Percentiles rank a stretch among this genome's conserved stretches.
phyloP scores from a whole-genome alignment of 139 green algal genomes.

The Auxenochlorella protothecoides region DNA sequence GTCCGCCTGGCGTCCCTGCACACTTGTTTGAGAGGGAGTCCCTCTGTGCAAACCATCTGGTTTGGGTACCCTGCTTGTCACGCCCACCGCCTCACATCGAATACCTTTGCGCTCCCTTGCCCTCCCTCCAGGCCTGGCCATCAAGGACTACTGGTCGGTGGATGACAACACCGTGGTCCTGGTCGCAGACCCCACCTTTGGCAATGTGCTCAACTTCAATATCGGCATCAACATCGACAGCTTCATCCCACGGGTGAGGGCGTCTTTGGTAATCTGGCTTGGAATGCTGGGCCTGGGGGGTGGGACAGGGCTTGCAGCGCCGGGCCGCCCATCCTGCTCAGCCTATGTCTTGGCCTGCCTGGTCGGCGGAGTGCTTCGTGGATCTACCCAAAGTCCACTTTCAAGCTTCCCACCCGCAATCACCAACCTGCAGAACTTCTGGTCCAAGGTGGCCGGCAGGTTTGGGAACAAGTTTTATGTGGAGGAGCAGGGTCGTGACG shows the following conservation, averaged over 20 bases:
- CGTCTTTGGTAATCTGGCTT: not conserved
- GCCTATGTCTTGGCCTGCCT: no score
- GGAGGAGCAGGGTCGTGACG: conserved; percentile 77
- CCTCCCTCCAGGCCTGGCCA: conserved; percentile 55
- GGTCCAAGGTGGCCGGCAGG: conserved; percentile 77
- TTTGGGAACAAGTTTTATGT: conserved; percentile 96
- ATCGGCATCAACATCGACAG: conserved; percentile 85
- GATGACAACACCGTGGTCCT: conserved; percentile 69
- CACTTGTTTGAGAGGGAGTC: no score
- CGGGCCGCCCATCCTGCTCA: not conserved
- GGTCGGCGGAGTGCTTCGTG: no score
- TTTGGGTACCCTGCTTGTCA: not conserved
- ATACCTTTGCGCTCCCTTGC: not conserved
- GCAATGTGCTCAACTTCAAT: conserved; percentile 98
- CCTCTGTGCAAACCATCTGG: not conserved
- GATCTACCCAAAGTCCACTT: no score
- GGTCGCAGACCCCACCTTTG: conserved; percentile 45
- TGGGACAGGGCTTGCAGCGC: not conserved
- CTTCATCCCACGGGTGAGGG: conserved; percentile 59
- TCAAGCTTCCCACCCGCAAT: no score
- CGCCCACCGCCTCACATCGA: not conserved
- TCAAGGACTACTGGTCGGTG: conserved; percentile 93
- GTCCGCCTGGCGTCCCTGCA: not conserved
- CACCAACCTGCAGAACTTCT: conserved; percentile 61
- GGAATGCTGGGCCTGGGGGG: no score